These are phyloP conservation scores for Phytopythium litorale DNA, from an alignment of 352 stramenopile genomes.

Conservation along the genomic window DNA sequence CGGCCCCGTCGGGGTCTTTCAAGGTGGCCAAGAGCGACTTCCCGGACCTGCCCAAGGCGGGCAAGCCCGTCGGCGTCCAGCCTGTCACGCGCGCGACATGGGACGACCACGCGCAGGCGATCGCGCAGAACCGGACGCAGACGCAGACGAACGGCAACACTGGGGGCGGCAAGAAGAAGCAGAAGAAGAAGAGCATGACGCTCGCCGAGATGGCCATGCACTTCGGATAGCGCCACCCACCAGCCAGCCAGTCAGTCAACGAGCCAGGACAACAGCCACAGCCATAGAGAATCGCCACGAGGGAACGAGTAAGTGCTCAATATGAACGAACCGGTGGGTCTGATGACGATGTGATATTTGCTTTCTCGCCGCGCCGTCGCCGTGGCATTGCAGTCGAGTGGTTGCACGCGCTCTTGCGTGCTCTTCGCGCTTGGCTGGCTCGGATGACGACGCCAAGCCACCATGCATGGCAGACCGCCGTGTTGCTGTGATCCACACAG, in stretches of 20 bases:
- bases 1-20: conserved; percentile 24
- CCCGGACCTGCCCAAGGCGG: conserved; percentile 58
- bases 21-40: conserved; percentile 71
- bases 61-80: conserved; percentile 57
- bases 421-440: too few relatives aligned
- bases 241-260: conserved; percentile 1
- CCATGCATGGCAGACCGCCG: too few relatives aligned
- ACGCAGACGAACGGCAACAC: conserved; percentile 4
- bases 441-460: too few relatives aligned
- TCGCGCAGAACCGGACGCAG: conserved; percentile 50
- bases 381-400: too few relatives aligned
- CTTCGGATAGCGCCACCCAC: conserved; percentile 42
- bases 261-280: not conserved
- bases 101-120: conserved; percentile 72
- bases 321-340: not conserved
- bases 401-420: too few relatives aligned
- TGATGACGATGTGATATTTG: not conserved
- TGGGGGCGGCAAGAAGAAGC: conserved; percentile 56
- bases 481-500: too few relatives aligned
- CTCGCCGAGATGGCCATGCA: conserved; percentile 80
- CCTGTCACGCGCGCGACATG: conserved; percentile 76
- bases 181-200: conserved; percentile 85
- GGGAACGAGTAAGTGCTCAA: not conserved
- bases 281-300: not conserved
- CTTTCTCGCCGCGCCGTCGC: too few relatives aligned